These are phyloP conservation scores for Cichorium intybus DNA, from an alignment of 140 eudicot genomes.

Conservation along the genomic window DNA sequence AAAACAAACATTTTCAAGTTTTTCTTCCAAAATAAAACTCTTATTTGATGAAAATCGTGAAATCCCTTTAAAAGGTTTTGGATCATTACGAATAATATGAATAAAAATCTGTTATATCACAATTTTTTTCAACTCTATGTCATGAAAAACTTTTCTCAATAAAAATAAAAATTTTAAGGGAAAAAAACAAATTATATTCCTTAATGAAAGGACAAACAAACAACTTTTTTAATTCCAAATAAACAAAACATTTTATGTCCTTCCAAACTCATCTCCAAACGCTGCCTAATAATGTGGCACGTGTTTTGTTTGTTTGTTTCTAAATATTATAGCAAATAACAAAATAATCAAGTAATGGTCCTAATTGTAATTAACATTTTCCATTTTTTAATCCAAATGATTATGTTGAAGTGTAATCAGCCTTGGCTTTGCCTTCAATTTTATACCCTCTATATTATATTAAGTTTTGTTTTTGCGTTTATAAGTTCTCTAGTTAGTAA, in stretches of 20 bases:
- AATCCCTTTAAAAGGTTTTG: neutral
- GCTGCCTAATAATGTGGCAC: neutral
- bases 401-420: no score
- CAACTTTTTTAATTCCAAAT: neutral
- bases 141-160: no score
- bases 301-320: neutral
- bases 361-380: neutral
- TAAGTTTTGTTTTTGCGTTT: no score
- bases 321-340: neutral
- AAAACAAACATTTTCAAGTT: neutral
- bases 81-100: neutral
- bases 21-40: neutral
- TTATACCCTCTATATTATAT: neutral
- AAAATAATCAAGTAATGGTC: neutral
- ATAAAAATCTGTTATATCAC: neutral
- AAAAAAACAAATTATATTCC: neutral
- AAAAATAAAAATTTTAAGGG: neutral
- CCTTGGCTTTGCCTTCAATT: neutral
- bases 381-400: no score
- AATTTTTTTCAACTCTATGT: neutral
- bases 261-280: neutral
- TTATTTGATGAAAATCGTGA: neutral
- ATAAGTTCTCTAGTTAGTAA: no score
- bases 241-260: neutral
- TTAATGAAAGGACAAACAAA: neutral